Conservation (phyloP, 768 basidiomycete species). For the Suillus bovinus region DNA sequence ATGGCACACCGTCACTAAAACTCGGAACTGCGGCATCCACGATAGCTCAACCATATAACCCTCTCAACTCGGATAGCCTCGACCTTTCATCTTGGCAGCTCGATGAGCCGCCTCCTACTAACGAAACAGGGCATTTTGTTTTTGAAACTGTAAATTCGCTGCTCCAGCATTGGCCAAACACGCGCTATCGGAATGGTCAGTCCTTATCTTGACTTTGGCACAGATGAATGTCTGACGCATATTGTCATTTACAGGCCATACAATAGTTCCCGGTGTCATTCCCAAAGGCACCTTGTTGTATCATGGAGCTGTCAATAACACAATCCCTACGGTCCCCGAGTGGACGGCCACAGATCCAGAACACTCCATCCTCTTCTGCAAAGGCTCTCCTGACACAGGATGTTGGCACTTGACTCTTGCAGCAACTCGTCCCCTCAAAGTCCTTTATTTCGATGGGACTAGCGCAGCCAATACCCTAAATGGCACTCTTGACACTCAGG, state of each 20-base stretch:
- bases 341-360: constrained; percentile 40
- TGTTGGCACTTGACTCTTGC: constrained; percentile 20
- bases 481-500: constrained; percentile 42
- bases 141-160: constrained; percentile 35
- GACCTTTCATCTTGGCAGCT: constrained; percentile 23
- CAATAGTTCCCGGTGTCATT: constrained; percentile 10
- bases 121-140: constrained; percentile 32
- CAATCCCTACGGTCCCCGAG: constrained; percentile 31
- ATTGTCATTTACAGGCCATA: constrained; percentile 4
- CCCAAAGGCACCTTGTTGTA: constrained; percentile 14
- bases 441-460: constrained; percentile 35
- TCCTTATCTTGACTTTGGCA: not conserved
- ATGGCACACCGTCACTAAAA: not conserved
- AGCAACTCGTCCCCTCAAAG: constrained; percentile 26
- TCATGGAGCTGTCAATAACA: constrained; percentile 16
- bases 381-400: constrained; percentile 7
- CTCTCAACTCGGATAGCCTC: not conserved
- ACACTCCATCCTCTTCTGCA: constrained; percentile 40
- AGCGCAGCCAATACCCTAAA: constrained; percentile 31
- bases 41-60: not conserved
- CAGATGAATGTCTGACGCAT: not conserved
- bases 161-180: constrained; percentile 48
- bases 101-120: constrained; percentile 21
- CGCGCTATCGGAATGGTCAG: constrained; percentile 46
- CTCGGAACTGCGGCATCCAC: not conserved